Conservation (phyloP, 306 rosid genomes). For the Senna siamea region DNA sequence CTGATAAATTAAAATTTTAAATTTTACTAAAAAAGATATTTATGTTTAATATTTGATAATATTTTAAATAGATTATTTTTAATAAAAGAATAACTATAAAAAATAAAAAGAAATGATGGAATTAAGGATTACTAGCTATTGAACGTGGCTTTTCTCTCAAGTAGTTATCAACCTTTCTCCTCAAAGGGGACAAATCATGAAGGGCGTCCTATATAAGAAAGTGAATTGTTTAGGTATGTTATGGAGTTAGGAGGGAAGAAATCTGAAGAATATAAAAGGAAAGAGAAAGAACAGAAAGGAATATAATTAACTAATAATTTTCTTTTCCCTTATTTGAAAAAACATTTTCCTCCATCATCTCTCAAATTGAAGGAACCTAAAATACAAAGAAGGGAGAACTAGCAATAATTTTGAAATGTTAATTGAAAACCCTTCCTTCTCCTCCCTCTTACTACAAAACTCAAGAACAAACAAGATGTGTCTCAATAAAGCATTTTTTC, state of each 20-base stretch:
- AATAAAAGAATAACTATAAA: no score
- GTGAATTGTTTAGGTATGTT: background rate
- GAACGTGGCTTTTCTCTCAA: conserved; percentile 35
- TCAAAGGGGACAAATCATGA: conserved; percentile 20
- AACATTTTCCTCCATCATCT: background rate
- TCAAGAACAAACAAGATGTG: no score
- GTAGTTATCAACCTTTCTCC: conserved; percentile 46
- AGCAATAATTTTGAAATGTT: no score
- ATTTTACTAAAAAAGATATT: no score
- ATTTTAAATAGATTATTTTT: no score
- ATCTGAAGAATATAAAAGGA: background rate
- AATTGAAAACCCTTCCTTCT: background rate
- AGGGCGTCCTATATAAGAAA: conserved; percentile 5
- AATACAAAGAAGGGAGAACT: background rate
- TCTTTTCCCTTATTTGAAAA: background rate
- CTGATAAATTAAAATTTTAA: no score
- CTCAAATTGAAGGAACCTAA: background rate
- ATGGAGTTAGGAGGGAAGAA: background rate
- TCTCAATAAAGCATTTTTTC: background rate
- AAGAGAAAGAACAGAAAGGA: background rate
- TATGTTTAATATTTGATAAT: no score
- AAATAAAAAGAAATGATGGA: no score
- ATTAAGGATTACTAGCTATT: conserved; percentile 35
- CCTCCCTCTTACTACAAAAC: background rate
- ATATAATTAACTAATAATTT: background rate